Conservation (phyloP, 495 filamentous ascomycete species). For the Sordaria brevicollis region DNA sequence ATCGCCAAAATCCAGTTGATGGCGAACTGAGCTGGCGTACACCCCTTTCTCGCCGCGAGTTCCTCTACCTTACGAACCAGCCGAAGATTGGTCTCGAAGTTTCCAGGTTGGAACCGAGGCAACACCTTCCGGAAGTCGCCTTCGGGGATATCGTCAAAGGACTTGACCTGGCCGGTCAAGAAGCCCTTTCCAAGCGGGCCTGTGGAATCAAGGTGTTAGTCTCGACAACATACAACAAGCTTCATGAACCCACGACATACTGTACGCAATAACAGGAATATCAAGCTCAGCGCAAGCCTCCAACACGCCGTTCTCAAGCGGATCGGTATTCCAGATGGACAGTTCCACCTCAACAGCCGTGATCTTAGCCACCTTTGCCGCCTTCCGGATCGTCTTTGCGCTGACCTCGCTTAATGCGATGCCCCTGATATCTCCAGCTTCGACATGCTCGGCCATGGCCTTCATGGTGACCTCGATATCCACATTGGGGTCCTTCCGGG, state of each 20-base stretch:
- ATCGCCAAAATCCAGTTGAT: slow-evolving; percentile 57
- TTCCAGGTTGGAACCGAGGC: slow-evolving; percentile 60
- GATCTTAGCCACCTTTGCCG: slow-evolving; percentile 59
- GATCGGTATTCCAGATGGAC: slow-evolving; percentile 55
- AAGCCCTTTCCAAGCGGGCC: slow-evolving; percentile 17
- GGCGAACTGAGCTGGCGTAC: slow-evolving; percentile 65
- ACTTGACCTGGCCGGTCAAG: slow-evolving; percentile 55
- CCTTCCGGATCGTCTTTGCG: slow-evolving; percentile 63
- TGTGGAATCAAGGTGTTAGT: slow-evolving; percentile 1
- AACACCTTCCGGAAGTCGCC: slow-evolving; percentile 42
- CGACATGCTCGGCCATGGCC: slow-evolving; percentile 48
- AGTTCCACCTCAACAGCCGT: slow-evolving; percentile 75
- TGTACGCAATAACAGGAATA: slow-evolving; percentile 61
- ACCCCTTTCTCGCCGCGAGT: slow-evolving; percentile 58
- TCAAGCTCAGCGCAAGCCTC: slow-evolving; percentile 58
- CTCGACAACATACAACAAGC: not conserved
- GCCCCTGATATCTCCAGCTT: slow-evolving; percentile 66
- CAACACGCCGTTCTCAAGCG: slow-evolving; percentile 64
- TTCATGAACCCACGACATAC: slow-evolving; percentile 37
- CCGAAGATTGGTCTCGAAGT: slow-evolving; percentile 65
- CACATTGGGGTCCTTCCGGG: slow-evolving; percentile 56
- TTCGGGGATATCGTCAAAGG: slow-evolving; percentile 50
- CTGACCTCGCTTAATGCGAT: slow-evolving; percentile 66
- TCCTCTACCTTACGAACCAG: slow-evolving; percentile 56
- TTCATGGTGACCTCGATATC: slow-evolving; percentile 39